phyloP scores from a whole-genome alignment of 192 early-diverging fungal species.

The Podila epicladia region DNA sequence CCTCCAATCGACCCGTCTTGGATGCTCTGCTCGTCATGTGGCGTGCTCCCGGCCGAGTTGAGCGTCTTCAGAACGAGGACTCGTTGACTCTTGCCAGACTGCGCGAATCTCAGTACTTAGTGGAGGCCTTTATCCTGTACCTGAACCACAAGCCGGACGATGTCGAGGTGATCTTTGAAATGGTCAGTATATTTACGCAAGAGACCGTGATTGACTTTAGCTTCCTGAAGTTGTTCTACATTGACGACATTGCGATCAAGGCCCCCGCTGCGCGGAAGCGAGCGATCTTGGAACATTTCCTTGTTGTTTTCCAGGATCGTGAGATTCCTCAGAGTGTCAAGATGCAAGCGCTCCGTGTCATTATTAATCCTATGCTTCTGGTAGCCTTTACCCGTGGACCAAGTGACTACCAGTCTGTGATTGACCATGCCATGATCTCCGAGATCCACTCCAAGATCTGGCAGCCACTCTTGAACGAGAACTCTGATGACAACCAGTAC shows the following conservation, averaged over 20 bases:
- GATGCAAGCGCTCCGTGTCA: conserved; percentile 76
- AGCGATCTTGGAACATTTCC: conserved; percentile 78
- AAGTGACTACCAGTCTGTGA: conserved; percentile 59
- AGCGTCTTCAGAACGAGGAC: conserved; percentile 58
- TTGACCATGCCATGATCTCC: conserved; percentile 68
- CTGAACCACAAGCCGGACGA: conserved; percentile 70
- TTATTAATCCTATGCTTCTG: conserved; percentile 90
- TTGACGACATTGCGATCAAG: conserved; percentile 70
- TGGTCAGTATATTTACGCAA: conserved; percentile 75
- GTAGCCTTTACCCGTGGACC: conserved; percentile 66
- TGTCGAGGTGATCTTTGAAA: conserved; percentile 75
- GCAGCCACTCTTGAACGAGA: conserved; percentile 61
- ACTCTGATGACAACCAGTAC: conserved; percentile 63
- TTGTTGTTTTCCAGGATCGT: conserved; percentile 74
- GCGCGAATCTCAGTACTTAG: conserved; percentile 67
- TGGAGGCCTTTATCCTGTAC: conserved; percentile 80
- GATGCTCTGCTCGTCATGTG: conserved; percentile 63
- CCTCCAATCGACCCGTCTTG: conserved; percentile 53
- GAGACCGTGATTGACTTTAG: conserved; percentile 73
- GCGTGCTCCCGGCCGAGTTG: conserved; percentile 54
- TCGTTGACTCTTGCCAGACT: conserved; percentile 46
- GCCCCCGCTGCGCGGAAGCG: conserved; percentile 67
- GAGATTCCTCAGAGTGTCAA: conserved; percentile 70
- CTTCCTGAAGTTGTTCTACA: conserved; percentile 74
- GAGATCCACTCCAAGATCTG: conserved; percentile 70